Conservation (phyloP, 2,329 filamentous ascomycete species). For the Colletotrichum sp. region DNA sequence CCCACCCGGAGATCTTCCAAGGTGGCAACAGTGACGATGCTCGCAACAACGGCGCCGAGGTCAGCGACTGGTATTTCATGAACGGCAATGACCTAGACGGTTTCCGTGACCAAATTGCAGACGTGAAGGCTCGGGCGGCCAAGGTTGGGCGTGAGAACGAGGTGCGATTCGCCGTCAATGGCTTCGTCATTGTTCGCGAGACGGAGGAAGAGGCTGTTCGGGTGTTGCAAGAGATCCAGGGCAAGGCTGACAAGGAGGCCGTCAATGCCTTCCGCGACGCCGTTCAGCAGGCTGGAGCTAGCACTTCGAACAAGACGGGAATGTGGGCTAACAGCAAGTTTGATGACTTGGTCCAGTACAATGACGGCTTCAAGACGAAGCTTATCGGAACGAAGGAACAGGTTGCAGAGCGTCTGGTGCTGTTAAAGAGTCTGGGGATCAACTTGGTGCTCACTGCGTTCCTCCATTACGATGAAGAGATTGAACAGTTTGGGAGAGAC, state of each 20-base stretch:
- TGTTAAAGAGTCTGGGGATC: constrained; percentile 49
- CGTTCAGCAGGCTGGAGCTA: constrained; percentile 53
- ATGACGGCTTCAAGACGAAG: constrained; percentile 61
- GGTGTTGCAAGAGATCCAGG: constrained; percentile 55
- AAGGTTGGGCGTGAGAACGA: constrained; percentile 44
- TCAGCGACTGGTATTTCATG: constrained; percentile 59
- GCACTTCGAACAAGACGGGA: constrained; percentile 50
- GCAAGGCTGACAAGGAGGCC: constrained; percentile 55
- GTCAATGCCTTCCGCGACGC: constrained; percentile 53
- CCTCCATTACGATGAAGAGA: constrained; percentile 58
- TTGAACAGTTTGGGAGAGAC: constrained; percentile 50
- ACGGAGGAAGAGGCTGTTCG: constrained; percentile 54
- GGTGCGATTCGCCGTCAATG: constrained; percentile 54
- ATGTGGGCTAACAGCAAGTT: constrained; percentile 60
- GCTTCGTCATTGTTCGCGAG: constrained; percentile 53
- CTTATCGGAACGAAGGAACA: constrained; percentile 56
- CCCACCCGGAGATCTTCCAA: constrained; percentile 58
- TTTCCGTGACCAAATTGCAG: constrained; percentile 53
- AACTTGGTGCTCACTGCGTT: constrained; percentile 51
- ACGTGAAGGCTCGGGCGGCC: constrained; percentile 50
- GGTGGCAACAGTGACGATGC: constrained; percentile 57
- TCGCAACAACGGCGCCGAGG: constrained; percentile 50
- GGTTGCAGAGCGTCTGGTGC: constrained; percentile 52
- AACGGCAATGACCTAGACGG: constrained; percentile 60
- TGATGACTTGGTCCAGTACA: constrained; percentile 59